These are phyloP conservation scores for Penicillium psychrosexuale DNA, from an alignment of 2,329 filamentous ascomycete species.

Conservation along the genomic window DNA sequence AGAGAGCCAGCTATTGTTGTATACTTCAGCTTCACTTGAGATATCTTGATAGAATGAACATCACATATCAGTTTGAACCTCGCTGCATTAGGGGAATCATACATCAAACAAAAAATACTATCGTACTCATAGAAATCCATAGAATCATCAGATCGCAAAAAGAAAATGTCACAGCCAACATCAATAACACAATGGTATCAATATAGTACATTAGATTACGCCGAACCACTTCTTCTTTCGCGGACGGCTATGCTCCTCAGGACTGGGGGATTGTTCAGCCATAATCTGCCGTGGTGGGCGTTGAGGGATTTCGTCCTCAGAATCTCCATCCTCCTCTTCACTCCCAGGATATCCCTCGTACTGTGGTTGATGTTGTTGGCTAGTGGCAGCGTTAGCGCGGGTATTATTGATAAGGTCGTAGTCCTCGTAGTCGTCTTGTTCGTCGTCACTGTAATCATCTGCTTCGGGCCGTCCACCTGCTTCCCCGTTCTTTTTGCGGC, in stretches of 20 bases:
- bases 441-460: constrained; percentile 16
- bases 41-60: not conserved
- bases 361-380: constrained; percentile 11
- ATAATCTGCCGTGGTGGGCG: constrained; percentile 11
- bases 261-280: constrained; percentile 1
- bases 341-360: constrained; percentile 25
- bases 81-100: constrained; percentile 3
- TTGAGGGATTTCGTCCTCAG: constrained; percentile 17
- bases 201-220: constrained; percentile 23
- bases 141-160: constrained; percentile 5
- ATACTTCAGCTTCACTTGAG: not conserved
- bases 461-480: constrained; percentile 8
- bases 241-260: constrained; percentile 15
- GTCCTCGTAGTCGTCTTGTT: constrained; percentile 24
- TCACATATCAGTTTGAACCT: not conserved
- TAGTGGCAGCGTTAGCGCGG: constrained; percentile 22
- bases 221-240: constrained; percentile 37
- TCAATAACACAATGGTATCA: constrained; percentile 8
- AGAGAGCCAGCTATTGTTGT: not conserved
- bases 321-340: constrained; percentile 17
- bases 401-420: constrained; percentile 25
- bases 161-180: not conserved
- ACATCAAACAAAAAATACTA: not conserved
- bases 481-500: constrained; percentile 25
- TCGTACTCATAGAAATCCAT: constrained; percentile 3